A percentile compares a stretch with the other conserved stretches of the same genome.
Evolutionary conservation across 345 rosid species (phyloP).

Genomic region (Pugionium dolabratum): DNA sequence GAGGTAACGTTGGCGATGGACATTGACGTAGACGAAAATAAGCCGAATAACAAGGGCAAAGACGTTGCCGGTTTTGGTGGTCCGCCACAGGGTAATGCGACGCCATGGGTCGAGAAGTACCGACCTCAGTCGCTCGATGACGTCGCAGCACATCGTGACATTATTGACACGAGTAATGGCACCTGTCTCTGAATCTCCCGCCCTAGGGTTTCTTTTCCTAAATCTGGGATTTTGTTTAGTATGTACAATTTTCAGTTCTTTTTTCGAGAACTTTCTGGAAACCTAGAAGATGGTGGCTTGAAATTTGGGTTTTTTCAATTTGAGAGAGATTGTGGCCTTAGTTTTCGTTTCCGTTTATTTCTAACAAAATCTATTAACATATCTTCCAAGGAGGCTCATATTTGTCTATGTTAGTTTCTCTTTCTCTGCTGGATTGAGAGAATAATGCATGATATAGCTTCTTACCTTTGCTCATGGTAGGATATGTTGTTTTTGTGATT

Average conservation of each 20-base stretch:
- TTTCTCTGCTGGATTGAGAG: slow-evolving; percentile 11
- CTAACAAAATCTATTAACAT: background rate
- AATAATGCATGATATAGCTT: slow-evolving; percentile 20
- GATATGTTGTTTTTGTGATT: slow-evolving; percentile 14
- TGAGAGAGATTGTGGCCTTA: background rate
- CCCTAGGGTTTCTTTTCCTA: slow-evolving; percentile 34
- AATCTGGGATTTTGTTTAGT: slow-evolving; percentile 11
- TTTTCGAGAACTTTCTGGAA: background rate
- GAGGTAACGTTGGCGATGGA: slow-evolving; percentile 71
- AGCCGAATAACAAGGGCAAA: slow-evolving; percentile 52
- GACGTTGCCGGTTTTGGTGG: slow-evolving; percentile 44
- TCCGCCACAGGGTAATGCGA: slow-evolving; percentile 52
- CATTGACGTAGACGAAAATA: slow-evolving; percentile 60
- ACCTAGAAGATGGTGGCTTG: background rate
- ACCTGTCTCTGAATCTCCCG: background rate
- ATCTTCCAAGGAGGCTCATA: background rate
- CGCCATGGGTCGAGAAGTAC: slow-evolving; percentile 97
- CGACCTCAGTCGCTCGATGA: slow-evolving; percentile 94
- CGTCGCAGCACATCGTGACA: slow-evolving; percentile 98
- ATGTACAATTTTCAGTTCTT: background rate
- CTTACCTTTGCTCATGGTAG: background rate
- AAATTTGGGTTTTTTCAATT: background rate
- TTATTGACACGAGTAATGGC: slow-evolving; percentile 84
- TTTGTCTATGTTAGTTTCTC: background rate
- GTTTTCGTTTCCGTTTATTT: background rate